Base-by-base conservation (phyloP, 495 filamentous ascomycete genomes). In the Hyaloscypha bicolor region DNA sequence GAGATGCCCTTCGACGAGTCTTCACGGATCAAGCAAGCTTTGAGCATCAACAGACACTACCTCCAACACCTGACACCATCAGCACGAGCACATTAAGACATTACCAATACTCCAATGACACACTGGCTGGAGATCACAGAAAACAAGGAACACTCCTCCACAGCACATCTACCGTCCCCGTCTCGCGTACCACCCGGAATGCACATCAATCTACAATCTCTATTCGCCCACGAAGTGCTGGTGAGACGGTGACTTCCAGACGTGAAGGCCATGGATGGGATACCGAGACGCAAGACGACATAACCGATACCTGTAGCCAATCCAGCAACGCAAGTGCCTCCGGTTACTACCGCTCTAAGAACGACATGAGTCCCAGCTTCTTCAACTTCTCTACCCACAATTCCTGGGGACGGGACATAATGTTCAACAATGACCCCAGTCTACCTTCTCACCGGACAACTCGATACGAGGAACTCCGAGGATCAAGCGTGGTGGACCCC, bases 41-140 rank as follows among this genome's bases (percentile, higher is more conserved):
- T 30, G 63, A 71, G 6, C 56, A 56, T 33, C 67, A 73, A 30
- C 69, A 70, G 3, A 25, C 45, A 30, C 74, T 85, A 19, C 84
- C 84, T 51, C 84, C 84, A 9, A 85, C 84, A 2, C 84, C 84
- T 0, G 84, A 86, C 67, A 86, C 84, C 0, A 77, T 86, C 25
- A 81, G 82, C 6, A 84, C 82, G 3, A 79, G 79, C 16, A 83
- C 82, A 0, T 75, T 86, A 39, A 76, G 76, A 30, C 76, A 75
- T 39, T 78, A 70, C 55, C 70, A 78, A 31, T 73, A 72, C 56
- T 80, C 78, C 6, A 76, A 77, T 52, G 79, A 81, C 52, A 77
- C 31, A 51, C 76, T 64, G 14, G 39, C 35, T 31, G 22, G 66
- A 9, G 22, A 45, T 11, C 51, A 29, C 16, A 31, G n/a, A 25